Conservation (phyloP, 148 eudicot genomes). For the Silene conica region DNA sequence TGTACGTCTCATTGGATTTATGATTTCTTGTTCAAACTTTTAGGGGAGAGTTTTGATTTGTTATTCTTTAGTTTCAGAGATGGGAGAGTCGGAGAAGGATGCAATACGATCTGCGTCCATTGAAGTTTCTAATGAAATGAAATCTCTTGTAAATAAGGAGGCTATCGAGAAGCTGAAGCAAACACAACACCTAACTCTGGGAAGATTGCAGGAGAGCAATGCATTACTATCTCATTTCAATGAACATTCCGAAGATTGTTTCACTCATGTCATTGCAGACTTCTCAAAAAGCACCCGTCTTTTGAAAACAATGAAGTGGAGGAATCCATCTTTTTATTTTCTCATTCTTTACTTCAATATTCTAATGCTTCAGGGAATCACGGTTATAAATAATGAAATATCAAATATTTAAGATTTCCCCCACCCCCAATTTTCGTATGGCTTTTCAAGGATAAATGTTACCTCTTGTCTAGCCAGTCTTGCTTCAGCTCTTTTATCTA, state of each 20-base stretch:
- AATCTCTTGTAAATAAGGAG: too few species aligned
- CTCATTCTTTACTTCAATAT: neutral
- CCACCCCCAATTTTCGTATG: neutral
- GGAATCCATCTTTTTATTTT: neutral
- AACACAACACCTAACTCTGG: slow-evolving; percentile 74
- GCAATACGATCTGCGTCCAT: too few species aligned
- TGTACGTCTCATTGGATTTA: too few species aligned
- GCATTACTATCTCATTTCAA: slow-evolving; percentile 94
- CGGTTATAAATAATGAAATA: neutral
- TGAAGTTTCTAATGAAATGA: too few species aligned
- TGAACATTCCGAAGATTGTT: slow-evolving; percentile 75
- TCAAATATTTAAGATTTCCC: neutral
- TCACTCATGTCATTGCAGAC: slow-evolving; percentile 61
- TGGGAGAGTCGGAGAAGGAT: too few species aligned
- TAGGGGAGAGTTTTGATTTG: too few species aligned
- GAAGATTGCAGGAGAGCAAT: slow-evolving; percentile 92
- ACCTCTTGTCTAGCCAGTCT: neutral
- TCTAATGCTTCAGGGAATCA: neutral
- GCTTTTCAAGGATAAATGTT: neutral
- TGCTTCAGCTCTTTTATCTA: neutral
- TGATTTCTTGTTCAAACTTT: too few species aligned
- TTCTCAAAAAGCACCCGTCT: slow-evolving; percentile 68
- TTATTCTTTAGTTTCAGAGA: too few species aligned
- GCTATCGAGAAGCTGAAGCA: too few species aligned
- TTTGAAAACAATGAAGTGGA: slow-evolving; percentile 79